A percentile compares a stretch with the other conserved stretches of the same genome.
Conservation (phyloP, 352 stramenopile genomes). For the Aphanomyces stellatus region DNA sequence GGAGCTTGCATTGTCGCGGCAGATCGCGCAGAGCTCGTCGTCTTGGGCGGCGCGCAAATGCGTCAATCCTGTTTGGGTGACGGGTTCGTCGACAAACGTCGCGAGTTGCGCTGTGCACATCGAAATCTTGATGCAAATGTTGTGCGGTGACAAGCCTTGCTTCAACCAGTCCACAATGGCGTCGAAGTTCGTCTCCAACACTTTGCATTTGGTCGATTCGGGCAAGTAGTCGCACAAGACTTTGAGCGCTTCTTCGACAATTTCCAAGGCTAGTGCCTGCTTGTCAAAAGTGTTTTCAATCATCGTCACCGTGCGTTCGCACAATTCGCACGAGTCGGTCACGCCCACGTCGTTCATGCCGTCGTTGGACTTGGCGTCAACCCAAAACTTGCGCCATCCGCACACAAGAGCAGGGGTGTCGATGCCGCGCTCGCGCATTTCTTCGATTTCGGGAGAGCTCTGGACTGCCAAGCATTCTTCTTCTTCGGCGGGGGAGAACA, state of each 20-base stretch:
- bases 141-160: conserved; percentile 33
- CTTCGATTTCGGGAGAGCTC: conserved; percentile 12
- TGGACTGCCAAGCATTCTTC: conserved; percentile 15
- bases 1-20: conserved; percentile 7
- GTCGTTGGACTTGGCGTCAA: background rate
- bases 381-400: conserved; percentile 16
- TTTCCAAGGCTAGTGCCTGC: conserved; percentile 10
- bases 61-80: background rate
- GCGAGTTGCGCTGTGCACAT: conserved; percentile 29
- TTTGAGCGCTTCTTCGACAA: conserved; percentile 14
- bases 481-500: conserved; percentile 10
- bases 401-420: conserved; percentile 7
- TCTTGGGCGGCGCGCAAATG: background rate
- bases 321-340: conserved; percentile 18
- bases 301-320: conserved; percentile 11
- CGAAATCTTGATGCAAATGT: conserved; percentile 33
- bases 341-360: too few relatives aligned
- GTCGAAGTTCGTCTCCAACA: conserved; percentile 45
- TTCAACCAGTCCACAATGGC: conserved; percentile 45
- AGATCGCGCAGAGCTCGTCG: conserved; percentile 13
- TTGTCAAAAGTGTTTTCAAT: conserved; percentile 19
- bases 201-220: conserved; percentile 32
- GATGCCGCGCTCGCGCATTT: conserved; percentile 11
- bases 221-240: conserved; percentile 14
- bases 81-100: background rate